These are phyloP conservation scores for Cercophora scortea DNA, from an alignment of 495 filamentous ascomycete genomes.

Conservation along the genomic window DNA sequence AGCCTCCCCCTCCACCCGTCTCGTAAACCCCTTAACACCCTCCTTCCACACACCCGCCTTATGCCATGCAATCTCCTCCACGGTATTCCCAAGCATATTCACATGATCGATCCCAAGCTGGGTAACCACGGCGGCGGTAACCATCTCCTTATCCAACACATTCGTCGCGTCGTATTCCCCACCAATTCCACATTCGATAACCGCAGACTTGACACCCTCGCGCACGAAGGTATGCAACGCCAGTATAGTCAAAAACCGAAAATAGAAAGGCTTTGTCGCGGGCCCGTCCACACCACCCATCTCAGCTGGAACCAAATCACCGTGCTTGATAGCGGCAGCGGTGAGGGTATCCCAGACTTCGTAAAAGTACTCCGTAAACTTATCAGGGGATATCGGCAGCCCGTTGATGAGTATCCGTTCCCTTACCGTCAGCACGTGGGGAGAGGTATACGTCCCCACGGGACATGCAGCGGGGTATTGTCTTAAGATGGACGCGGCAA, in stretches of 20 bases:
- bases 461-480: conserved; percentile 26
- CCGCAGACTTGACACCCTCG: conserved; percentile 32
- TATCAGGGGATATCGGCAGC: conserved; percentile 34
- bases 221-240: conserved; percentile 36
- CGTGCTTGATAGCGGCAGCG: conserved; percentile 25
- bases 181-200: conserved; percentile 44
- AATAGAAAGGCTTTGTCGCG: conserved; percentile 47
- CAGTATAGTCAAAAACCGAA: conserved; percentile 45
- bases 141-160: conserved; percentile 22
- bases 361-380: conserved; percentile 57
- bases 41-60: conserved; percentile 43
- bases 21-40: conserved; percentile 33
- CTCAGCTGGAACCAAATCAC: neutral
- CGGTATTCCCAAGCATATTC: conserved; percentile 36
- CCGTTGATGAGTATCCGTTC: conserved; percentile 60
- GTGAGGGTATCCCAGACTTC: conserved; percentile 56
- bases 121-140: conserved; percentile 34
- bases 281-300: conserved; percentile 20
- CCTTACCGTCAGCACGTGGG: conserved; percentile 52
- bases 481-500: conserved; percentile 35
- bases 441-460: conserved; percentile 47
- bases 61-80: conserved; percentile 45
- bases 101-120: conserved; percentile 45
- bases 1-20: conserved; percentile 7
- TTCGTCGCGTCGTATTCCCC: conserved; percentile 47